Base-by-base conservation (phyloP, 2,329 filamentous ascomycete species). In the Diaporthe amygdali region DNA sequence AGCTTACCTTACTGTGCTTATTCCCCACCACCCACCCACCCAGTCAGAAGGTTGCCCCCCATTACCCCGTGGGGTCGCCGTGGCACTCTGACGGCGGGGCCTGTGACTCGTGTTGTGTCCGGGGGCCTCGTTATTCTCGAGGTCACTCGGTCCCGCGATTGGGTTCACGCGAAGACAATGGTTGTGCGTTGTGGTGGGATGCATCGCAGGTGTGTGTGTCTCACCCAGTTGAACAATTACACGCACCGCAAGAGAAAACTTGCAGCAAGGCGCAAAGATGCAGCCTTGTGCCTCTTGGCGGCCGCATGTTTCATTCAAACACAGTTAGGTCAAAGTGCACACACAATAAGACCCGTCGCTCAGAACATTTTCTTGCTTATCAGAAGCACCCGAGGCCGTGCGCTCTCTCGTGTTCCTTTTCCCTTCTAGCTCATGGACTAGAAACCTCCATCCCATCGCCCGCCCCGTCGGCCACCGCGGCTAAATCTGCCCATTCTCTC, bases 31-130 rank as follows among this genome's bases (percentile, higher is more conserved):
- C 59, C 44, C 41, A 63, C 56, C 54, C 22, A 37, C 22, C 34
- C 25, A 51, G 25, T 2, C 25, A 51, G 47, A 30, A 2, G 47
- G 14, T 51, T 14, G 25, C 59, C 59, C 59, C 49, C 59, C 59
- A 64, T 64, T 64, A 49, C 59, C 59, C 59, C 59, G 44, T 64
- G 59, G 59, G 59, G 59, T 49, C 59, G 44, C 59, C 59, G 44
- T 34, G 59, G 59, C 59, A n/a, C 59, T 17, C 12, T 25, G 22
- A n/a, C 30, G 20, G 41, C 41, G 59, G 59, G 14, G 14, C 32
- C 30, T 49, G 41, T 64, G 59, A 64, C 59, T 49, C 59, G 59
- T 30, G 44, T 47, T 27, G 20, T 47, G 27, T 63, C 56, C 47
- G 56, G 39, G 17, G 4, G 27, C 3, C 22, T n/a, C 41, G 20